Base-by-base conservation (phyloP, 768 basidiomycete genomes). In the Phaeotremella skinneri region DNA sequence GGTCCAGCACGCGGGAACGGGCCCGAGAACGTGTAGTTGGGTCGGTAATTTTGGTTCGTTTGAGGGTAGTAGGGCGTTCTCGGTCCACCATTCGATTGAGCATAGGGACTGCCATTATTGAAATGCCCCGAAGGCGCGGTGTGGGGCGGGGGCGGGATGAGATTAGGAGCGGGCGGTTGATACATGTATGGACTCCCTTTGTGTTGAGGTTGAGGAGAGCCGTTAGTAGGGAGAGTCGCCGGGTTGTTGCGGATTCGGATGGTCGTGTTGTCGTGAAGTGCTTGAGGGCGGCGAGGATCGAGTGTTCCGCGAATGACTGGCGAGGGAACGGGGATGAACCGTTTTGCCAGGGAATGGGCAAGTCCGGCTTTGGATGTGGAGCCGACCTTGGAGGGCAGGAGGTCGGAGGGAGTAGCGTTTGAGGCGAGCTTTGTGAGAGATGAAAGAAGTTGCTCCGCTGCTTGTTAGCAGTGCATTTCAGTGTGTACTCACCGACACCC, bases 231-330 rank as follows among this genome's bases (percentile, higher is more conserved):
- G n/a, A 5, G 17, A 25, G n/a, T 30, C 26, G 45, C 17, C n/a
- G n/a, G 55, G 20, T 39, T 41, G 20, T 6, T 37, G 16, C 50
- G 11, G 37, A 34, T n/a, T 17, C 63, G 61, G 37, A 63, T 51
- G 14, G 69, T 68, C 16, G 55, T 47, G 32, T 69, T 75, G 43
- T 72, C 73, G 41, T 64, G 62, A n/a, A 75, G 32, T 16, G 75
- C 75, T 31, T 59, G 64, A 7, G 75, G 73, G 16, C 75, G 66
- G n/a, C 67, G 58, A 2, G 71, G 73, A 49, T 76, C 73, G 0
- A 76, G 60, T 3, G 67, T 74, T 9, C 75, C 75, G 4, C 73
- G 68, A 16, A 70, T 55, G n/a, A 48, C 30, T 2, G 72, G 72
- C 2, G 55, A 53, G 1, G 67, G 50, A 2, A 59, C 59, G 16